Conservation (phyloP, 116 monocot genomes). For the Iris pallida region DNA sequence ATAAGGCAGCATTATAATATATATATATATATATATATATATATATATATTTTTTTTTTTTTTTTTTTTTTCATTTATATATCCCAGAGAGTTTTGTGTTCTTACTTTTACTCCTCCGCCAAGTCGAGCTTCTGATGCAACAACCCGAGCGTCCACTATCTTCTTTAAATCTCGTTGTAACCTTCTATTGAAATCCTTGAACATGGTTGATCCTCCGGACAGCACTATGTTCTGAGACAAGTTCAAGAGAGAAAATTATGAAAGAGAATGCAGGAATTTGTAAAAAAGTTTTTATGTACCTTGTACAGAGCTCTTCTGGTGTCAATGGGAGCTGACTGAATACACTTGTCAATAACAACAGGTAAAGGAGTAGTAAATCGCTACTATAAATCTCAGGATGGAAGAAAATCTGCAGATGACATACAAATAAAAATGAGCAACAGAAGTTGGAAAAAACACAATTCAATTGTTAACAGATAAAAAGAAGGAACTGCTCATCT, state of each 20-base stretch:
- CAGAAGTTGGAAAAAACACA: too few relatives aligned
- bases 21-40: conserved; percentile 2
- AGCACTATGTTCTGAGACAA: conserved; percentile 67
- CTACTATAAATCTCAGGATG: conserved; percentile 77
- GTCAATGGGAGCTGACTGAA: conserved; percentile 86
- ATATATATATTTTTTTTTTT: too few relatives aligned
- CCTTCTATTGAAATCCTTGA: conserved; percentile 86
- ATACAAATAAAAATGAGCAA: too few relatives aligned
- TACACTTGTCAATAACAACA: conserved; percentile 70
- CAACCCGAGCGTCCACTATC: conserved; percentile 65
- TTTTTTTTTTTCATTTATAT: too few relatives aligned
- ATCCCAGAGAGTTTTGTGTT: background rate
- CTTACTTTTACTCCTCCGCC: conserved; percentile 58
- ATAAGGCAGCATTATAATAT: too few relatives aligned
- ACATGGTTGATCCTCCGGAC: conserved; percentile 88
- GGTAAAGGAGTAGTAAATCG: conserved; percentile 67
- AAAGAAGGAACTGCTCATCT: too few relatives aligned
- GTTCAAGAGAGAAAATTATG: background rate
- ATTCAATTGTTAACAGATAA: too few relatives aligned
- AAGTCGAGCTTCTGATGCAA: conserved; percentile 44
- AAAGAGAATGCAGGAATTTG: background rate
- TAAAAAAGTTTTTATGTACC: conserved; percentile 22
- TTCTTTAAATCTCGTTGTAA: conserved; percentile 81
- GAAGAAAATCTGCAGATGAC: conserved; percentile 58
- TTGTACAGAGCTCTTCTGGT: conserved; percentile 83